Evolutionary conservation across 768 basidiomycete genomes (phyloP), one percentile per base, ranked within the genome.

Genomic region (Lyophyllum shimeji): DNA sequence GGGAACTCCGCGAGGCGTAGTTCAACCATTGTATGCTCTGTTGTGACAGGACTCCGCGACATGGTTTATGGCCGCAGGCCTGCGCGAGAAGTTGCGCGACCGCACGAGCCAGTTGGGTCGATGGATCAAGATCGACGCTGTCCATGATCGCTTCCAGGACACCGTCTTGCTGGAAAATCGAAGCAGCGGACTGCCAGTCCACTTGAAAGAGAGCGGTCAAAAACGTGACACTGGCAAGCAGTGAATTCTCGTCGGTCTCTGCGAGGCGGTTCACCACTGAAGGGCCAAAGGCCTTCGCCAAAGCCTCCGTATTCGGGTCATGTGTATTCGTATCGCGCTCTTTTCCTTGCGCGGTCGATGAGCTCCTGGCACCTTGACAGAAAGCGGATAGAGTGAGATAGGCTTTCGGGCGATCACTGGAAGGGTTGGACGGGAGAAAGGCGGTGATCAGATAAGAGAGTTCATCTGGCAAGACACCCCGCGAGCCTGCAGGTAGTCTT

Each of bases 181-280:
- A 62, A 9, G 85, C 75, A 9, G 90, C 93, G 1, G 83, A 74
- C 50, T 79, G 72, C 70, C 84, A 80, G 61, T 93, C 90, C n/a
- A 93, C 83, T 66, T 93, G 90, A 64, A 93, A 92, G 18, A 95
- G 74, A 0, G 90, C 90, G n/a, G 80, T 75, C 47, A 94, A 76
- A 67, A 93, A 87, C 1, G 83, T 79, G 37, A 89, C 70, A 11
- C 84, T 85, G 13, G 74, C 70, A 17, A 87, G 71, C 24, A 84
- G 69, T 33, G 76, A 74, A 11, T 64, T 55, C 67, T 89, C 85
- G 18, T 82, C 74, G 2, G 81, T 78, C 44, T 86, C 85, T 31
- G 79, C 72, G 9, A 93, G 74, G 42, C 75, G 74, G 12, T 75
- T 68, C 7, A 79, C 60, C 31, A 89, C 67, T 0, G 74, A 63